Conservation (phyloP, 2,329 filamentous ascomycete genomes). For the Phialophora expanda region DNA sequence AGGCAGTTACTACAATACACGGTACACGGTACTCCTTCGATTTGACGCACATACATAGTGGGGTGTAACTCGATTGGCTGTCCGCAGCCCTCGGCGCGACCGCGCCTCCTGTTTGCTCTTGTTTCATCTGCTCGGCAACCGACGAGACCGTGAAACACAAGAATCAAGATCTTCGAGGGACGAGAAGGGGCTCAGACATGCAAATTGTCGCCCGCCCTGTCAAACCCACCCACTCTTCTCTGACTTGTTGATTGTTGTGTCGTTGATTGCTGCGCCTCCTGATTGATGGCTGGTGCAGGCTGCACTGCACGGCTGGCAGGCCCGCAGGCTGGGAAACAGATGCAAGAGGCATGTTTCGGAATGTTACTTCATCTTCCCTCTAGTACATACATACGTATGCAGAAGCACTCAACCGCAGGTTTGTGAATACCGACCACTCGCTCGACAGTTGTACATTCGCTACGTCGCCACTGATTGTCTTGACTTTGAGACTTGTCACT, state of each 20-base stretch:
- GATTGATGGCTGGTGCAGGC: background rate
- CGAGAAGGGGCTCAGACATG: constrained; percentile 2
- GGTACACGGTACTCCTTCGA: background rate
- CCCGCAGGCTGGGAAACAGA: background rate
- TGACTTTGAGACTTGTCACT: too few species aligned
- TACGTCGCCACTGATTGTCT: too few species aligned
- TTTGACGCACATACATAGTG: too few species aligned
- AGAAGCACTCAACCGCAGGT: background rate
- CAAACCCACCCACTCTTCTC: background rate
- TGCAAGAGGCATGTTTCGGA: background rate
- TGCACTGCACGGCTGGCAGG: too few species aligned
- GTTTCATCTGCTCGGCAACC: constrained; percentile 13
- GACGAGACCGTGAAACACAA: background rate
- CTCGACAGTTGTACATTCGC: too few species aligned
- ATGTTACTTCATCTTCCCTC: background rate
- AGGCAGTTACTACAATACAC: background rate
- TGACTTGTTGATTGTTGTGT: background rate
- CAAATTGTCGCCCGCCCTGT: background rate
- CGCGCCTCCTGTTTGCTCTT: background rate
- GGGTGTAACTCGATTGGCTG: too few species aligned
- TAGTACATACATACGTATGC: background rate
- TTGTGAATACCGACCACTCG: background rate
- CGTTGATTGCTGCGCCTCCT: background rate
- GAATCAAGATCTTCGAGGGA: background rate
- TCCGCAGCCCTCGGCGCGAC: background rate